Evolutionary conservation across 1,284 basidiomycete genomes (phyloP), one percentile per base, ranked within the genome.

Genomic region (Coniophora puteana): DNA sequence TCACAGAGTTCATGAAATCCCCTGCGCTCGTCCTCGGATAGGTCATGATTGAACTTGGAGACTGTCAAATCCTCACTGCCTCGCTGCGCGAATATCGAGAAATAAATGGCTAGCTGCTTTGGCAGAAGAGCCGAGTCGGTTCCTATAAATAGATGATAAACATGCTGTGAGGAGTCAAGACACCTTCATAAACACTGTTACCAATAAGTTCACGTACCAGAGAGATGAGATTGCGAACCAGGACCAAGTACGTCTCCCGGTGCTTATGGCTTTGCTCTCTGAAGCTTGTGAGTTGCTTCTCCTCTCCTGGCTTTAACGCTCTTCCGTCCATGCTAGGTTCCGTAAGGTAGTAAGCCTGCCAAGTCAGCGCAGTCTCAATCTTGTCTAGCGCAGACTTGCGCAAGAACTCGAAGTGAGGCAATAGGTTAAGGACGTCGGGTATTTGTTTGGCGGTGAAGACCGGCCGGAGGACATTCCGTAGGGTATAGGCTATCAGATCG

Each of bases 61-160:
- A 55, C 50, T 3, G 63, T 61, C 8, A 53, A 44, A 21, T 29
- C 29, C 12, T 49, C 21, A 4, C 40, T 33, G 13, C 47, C 48
- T n/a, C 51, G 40, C 11, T 63, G 50, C 8, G 65, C n/a, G n/a
- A n/a, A 55, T 13, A 58, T 58, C 4, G 65, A 66, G 42, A 72
- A 67, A 49, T 72, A 69, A 46, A 71, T 61, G 20, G 69, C 64
- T 41, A 73, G 63, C 5, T 58, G 59, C 36, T 59, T 49, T 43
- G 58, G 51, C n/a, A 71, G 59, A 14, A 40, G 54, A 50, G 42
- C 65, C 46, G 37, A 61, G 57, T 44, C 55, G 3, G 56, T 52
- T 8, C 55, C 48, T 1, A 58, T 58, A 63, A 63, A 67, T 25
- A 67, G 44, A 34, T 64, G 52, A 47, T 65, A 59, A 11, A 74